Evolutionary conservation across 2,329 filamentous ascomycete species (phyloP).

Genomic region (Decorospora gaudefroyi): DNA sequence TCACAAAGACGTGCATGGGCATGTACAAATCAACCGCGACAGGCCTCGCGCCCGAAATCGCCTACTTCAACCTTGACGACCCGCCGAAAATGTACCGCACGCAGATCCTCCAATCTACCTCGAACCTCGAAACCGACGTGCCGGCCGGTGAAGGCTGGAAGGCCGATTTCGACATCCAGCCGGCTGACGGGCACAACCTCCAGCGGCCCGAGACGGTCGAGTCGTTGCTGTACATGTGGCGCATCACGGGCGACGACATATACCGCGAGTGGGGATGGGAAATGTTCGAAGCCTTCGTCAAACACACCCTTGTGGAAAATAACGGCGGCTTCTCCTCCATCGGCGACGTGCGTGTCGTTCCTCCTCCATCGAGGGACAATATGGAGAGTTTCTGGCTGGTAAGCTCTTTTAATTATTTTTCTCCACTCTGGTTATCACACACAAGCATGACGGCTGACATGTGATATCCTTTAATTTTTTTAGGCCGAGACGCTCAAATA

Average conservation of each 20-base stretch:
- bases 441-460: too few species aligned
- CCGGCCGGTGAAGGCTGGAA: constrained; percentile 66
- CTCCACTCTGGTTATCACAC: background rate
- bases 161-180: constrained; percentile 77
- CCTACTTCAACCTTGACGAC: constrained; percentile 78
- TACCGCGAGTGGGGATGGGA: constrained; percentile 99
- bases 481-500: constrained; percentile 97
- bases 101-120: constrained; percentile 54
- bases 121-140: constrained; percentile 32
- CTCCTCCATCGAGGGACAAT: constrained; percentile 75
- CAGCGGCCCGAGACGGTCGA: constrained; percentile 97
- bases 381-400: constrained; percentile 99
- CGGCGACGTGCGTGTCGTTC: constrained; percentile 71
- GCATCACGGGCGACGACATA: constrained; percentile 85
- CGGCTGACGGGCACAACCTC: constrained; percentile 87
- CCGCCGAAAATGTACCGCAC: constrained; percentile 64
- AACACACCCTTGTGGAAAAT: constrained; percentile 78
- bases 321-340: constrained; percentile 83
- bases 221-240: constrained; percentile 97
- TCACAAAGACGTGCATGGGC: constrained; percentile 97
- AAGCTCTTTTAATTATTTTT: constrained; percentile 45
- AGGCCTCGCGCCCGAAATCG: constrained; percentile 91
- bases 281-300: constrained; percentile 92
- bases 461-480: too few species aligned
- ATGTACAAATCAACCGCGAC: constrained; percentile 93